Conservation (phyloP, 345 rosid genomes). For the Melaleuca quinquenervia region DNA sequence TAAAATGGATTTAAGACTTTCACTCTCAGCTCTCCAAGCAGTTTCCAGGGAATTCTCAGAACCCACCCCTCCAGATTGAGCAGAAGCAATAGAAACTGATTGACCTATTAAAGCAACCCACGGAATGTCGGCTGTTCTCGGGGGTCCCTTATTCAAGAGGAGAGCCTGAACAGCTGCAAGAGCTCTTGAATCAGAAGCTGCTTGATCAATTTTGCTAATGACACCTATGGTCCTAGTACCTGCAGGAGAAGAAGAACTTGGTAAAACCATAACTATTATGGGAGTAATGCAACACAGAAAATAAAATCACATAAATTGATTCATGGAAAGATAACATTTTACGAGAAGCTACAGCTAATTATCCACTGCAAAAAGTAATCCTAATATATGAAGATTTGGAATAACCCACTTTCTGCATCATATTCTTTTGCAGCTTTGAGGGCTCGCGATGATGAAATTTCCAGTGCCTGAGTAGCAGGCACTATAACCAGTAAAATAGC, state of each 20-base stretch:
- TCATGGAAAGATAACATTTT: neutral
- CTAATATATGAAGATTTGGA: neutral
- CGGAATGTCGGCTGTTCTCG: constrained; percentile 56
- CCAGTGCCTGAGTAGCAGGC: constrained; percentile 88
- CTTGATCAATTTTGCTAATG: constrained; percentile 94
- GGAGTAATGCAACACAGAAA: neutral
- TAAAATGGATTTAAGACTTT: constrained; percentile 61
- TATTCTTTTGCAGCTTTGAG: constrained; percentile 82
- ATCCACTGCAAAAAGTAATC: neutral
- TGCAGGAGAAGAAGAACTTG: constrained; percentile 5
- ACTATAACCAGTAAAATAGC: constrained; percentile 77
- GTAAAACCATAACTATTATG: neutral
- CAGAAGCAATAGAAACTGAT: constrained; percentile 67
- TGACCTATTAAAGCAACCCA: constrained; percentile 85
- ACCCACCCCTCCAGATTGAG: constrained; percentile 41
- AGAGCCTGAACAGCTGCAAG: constrained; percentile 70
- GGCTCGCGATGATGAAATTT: constrained; percentile 83
- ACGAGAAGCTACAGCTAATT: neutral
- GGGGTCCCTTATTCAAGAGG: constrained; percentile 60
- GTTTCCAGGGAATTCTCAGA: constrained; percentile 67
- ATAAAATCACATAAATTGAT: neutral
- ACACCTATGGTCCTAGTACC: constrained; percentile 94
- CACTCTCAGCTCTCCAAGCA: constrained; percentile 78
- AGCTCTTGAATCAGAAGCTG: constrained; percentile 53
- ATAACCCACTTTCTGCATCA: constrained; percentile 68